Percentiles rank a stretch among this genome's conserved stretches.
phyloP scores from a whole-genome alignment of 192 early-diverging fungal genomes.

The Umbelopsis isabellina region DNA sequence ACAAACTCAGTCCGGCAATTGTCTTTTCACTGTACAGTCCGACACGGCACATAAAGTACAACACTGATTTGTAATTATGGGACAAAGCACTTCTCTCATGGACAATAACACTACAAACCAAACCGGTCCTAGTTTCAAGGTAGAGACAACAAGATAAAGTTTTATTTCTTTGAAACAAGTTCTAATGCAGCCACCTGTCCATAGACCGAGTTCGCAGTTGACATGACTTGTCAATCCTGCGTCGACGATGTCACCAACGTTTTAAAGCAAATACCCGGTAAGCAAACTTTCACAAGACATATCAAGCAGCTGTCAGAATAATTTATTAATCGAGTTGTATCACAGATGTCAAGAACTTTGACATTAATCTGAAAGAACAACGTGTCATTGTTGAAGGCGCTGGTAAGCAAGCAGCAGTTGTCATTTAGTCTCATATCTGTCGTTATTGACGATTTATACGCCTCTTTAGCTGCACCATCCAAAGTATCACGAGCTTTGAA shows the following conservation, averaged over 20 bases:
- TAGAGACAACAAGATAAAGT: neutral
- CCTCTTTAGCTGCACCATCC: constrained; percentile 64
- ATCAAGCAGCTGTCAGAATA: neutral
- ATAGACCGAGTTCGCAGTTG: constrained; percentile 82
- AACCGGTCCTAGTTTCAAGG: neutral
- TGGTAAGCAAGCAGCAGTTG: constrained; percentile 36
- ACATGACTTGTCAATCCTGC: constrained; percentile 85
- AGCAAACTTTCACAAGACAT: neutral
- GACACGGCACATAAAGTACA: neutral
- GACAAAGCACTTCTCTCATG: constrained; percentile 7
- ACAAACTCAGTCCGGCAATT: constrained; percentile 8
- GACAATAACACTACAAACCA: constrained; percentile 1
- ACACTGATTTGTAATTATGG: constrained; percentile 21
- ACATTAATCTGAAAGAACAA: constrained; percentile 70
- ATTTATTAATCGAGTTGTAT: constrained; percentile 8
- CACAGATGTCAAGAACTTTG: constrained; percentile 62
- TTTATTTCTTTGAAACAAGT: neutral
- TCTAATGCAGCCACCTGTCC: neutral
- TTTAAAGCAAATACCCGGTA: constrained; percentile 51
- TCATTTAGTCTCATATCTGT: neutral
- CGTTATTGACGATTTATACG: constrained; percentile 19
- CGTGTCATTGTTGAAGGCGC: constrained; percentile 76
- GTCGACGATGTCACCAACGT: constrained; percentile 67
- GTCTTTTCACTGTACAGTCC: neutral
- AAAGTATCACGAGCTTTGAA: constrained; percentile 63